Conservation (phyloP, 2,329 filamentous ascomycete species). For the Alternaria sp. region DNA sequence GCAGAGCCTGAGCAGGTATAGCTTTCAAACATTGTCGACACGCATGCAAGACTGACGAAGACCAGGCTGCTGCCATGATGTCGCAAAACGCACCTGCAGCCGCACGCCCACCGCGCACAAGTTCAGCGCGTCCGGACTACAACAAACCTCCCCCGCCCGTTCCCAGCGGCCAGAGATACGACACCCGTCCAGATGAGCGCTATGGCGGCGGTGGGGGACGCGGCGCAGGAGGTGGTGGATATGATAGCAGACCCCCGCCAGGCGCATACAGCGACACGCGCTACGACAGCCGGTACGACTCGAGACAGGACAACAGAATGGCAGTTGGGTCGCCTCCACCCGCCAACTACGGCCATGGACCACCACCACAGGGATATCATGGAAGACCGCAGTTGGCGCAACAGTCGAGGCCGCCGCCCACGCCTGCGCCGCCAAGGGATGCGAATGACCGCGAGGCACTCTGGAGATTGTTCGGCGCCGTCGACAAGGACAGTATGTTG, state of each 20-base stretch:
- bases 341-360: constrained; percentile 63
- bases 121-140: constrained; percentile 50
- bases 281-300: constrained; percentile 43
- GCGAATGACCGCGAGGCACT: constrained; percentile 75
- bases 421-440: constrained; percentile 62
- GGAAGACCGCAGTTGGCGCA: constrained; percentile 67
- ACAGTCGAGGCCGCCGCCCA: constrained; percentile 53
- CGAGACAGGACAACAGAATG: constrained; percentile 35
- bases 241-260: constrained; percentile 47
- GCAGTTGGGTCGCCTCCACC: constrained; percentile 58
- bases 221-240: constrained; percentile 30
- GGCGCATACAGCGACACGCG: constrained; percentile 52
- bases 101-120: constrained; percentile 46
- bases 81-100: constrained; percentile 27
- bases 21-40: constrained; percentile 31
- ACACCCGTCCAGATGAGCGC: constrained; percentile 51
- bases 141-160: constrained; percentile 56
- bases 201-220: constrained; percentile 41
- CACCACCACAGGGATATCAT: constrained; percentile 69
- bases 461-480: constrained; percentile 85
- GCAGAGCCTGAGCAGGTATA: constrained; percentile 77
- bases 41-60: constrained; percentile 11
- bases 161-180: constrained; percentile 36
- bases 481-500: constrained; percentile 79
- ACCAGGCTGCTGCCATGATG: constrained; percentile 56